phyloP scores from a whole-genome alignment of 1,284 basidiomycete species.

The Melanopsichium pennsylvanicum region DNA sequence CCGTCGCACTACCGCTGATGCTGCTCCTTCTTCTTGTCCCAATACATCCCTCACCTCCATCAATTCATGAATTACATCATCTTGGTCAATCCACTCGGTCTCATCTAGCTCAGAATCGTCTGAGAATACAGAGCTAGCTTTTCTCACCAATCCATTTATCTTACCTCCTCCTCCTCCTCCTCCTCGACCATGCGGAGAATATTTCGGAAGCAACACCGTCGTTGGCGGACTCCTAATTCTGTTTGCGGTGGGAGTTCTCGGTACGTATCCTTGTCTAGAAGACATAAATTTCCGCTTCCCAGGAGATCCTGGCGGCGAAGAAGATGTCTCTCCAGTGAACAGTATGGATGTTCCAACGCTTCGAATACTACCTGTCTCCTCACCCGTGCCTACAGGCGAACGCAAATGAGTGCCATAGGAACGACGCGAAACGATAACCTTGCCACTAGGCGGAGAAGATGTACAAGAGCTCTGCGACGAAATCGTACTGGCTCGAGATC shows the following conservation, averaged over 20 bases:
- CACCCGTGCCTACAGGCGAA: conserved; percentile 8
- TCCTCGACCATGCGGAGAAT: conserved; percentile 17
- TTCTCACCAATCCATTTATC: neutral
- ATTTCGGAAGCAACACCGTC: conserved; percentile 12
- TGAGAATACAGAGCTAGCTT: conserved; percentile 9
- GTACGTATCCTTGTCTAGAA: neutral
- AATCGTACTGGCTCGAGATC: conserved; percentile 40
- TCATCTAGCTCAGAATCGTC: conserved; percentile 17
- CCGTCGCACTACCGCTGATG: too few relatives aligned
- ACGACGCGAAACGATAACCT: conserved; percentile 37
- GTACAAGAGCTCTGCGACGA: conserved; percentile 38
- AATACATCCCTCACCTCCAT: too few relatives aligned
- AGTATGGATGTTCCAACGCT: conserved; percentile 39
- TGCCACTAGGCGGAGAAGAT: conserved; percentile 31
- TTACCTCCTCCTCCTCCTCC: neutral
- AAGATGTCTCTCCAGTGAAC: conserved; percentile 21
- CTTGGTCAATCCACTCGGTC: conserved; percentile 30
- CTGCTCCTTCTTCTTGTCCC: too few relatives aligned
- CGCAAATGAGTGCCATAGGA: conserved; percentile 28
- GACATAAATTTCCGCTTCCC: conserved; percentile 26
- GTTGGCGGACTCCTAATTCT: conserved; percentile 20
- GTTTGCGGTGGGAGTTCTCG: conserved; percentile 6
- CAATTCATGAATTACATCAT: too few relatives aligned
- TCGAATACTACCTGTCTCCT: conserved; percentile 30
- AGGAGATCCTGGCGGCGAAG: conserved; percentile 17